Evolutionary conservation across 2,329 filamentous ascomycete genomes (phyloP).

Genomic region (Neospermospora avenae): DNA sequence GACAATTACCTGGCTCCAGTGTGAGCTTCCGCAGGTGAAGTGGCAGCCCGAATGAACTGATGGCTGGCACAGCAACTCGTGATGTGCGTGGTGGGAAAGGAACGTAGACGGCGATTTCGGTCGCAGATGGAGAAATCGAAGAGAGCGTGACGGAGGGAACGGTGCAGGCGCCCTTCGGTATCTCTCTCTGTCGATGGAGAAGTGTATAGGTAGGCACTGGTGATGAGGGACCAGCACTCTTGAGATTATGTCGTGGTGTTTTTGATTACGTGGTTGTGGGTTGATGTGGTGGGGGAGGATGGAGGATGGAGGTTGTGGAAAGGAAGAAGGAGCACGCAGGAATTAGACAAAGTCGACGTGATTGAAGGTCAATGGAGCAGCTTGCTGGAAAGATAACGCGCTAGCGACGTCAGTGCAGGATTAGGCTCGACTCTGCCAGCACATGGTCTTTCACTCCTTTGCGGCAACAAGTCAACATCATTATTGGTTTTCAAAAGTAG

Average conservation of each 20-base stretch:
- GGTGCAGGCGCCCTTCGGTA: constrained; percentile 37
- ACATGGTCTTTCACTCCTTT: too few relatives aligned
- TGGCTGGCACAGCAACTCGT: constrained; percentile 1
- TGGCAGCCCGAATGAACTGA: not conserved
- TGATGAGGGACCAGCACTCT: constrained; percentile 22
- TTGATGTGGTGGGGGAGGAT: constrained; percentile 10
- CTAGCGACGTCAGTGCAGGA: constrained; percentile 1
- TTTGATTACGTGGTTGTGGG: constrained; percentile 5
- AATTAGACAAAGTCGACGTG: not conserved
- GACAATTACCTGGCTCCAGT: constrained; percentile 12
- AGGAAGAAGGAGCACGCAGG: constrained; percentile 8
- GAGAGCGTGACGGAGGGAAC: constrained; percentile 33
- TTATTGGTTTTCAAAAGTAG: too few relatives aligned
- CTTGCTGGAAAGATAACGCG: not conserved
- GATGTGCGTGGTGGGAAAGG: constrained; percentile 3
- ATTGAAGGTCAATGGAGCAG: not conserved
- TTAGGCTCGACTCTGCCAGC: not conserved
- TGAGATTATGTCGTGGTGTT: constrained; percentile 12
- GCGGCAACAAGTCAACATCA: too few relatives aligned
- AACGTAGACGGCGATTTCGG: not conserved
- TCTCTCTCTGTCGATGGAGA: constrained; percentile 27
- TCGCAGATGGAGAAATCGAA: constrained; percentile 21
- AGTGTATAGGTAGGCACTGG: constrained; percentile 9
- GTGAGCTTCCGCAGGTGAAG: not conserved
- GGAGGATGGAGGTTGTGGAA: constrained; percentile 10